Evolutionary conservation across 1,139 yeast genomes (phyloP).

Genomic region (Eremothecium gossypii): DNA sequence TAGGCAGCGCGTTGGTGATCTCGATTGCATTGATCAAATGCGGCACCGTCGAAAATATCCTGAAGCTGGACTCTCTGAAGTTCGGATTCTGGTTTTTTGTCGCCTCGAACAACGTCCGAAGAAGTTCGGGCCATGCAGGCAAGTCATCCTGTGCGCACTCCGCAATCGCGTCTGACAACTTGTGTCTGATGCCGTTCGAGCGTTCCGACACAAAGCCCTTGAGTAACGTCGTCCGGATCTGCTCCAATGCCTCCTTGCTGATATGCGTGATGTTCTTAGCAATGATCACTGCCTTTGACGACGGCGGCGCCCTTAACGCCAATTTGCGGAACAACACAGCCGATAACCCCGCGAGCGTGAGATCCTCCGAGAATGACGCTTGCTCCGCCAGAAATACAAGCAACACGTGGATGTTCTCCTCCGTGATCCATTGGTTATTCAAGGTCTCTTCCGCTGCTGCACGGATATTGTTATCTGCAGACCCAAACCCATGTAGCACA

Average conservation of each 20-base stretch:
- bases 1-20: conserved; percentile 50
- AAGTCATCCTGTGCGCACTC: conserved; percentile 72
- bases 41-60: conserved; percentile 82
- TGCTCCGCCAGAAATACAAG: conserved; percentile 77
- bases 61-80: conserved; percentile 81
- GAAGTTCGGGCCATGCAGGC: conserved; percentile 64
- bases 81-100: conserved; percentile 53
- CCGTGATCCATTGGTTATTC: conserved; percentile 65
- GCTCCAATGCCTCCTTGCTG: conserved; percentile 47
- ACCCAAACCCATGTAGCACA: conserved; percentile 59
- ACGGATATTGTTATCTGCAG: conserved; percentile 69
- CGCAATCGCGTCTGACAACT: conserved; percentile 87
- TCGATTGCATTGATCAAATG: conserved; percentile 56
- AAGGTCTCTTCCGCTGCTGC: conserved; percentile 68
- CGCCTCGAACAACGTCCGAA: conserved; percentile 68
- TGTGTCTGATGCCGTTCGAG: conserved; percentile 68
- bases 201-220: conserved; percentile 64
- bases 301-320: conserved; percentile 55
- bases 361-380: conserved; percentile 38
- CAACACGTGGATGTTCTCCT: conserved; percentile 55
- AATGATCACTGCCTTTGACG: conserved; percentile 44
- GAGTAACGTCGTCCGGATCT: conserved; percentile 58
- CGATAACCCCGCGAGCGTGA: conserved; percentile 36
- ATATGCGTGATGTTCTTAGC: conserved; percentile 73
- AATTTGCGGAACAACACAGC: conserved; percentile 87